Base-by-base conservation (phyloP, 78 protist genomes). In the Dictyostelium citrinum region DNA sequence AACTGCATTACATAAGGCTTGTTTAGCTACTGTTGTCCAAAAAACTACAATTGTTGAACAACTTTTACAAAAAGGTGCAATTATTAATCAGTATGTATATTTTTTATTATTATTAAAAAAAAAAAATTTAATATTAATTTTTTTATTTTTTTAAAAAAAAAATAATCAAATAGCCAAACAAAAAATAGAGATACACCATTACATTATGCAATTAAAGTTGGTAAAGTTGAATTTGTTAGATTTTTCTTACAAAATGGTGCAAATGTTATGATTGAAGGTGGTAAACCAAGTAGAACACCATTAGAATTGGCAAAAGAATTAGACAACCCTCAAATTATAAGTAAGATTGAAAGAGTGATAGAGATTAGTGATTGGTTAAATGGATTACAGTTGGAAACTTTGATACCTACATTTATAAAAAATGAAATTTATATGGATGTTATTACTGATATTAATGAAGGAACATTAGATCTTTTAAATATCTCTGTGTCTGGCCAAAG, bases 201-300 rank as follows among this genome's bases (percentile, higher is more conserved):
- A 70, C 96, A 88, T 41, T 88, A 88, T 68, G 90, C 96, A 39
- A 90, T 94, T 20, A 82, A 88, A 64, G 45, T 94, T 71, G 94
- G 90, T n/a, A 90, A 86, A 67, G 14, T 17, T 20, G 96, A 94
- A 17, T 75, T 86, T 60, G 90, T 90, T 14, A 72, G 79, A 68
- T 68, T 79, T 12, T 68, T 94, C 29, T 31, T 94, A n/a, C 82
- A 72, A 43, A 29, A 55, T 24, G 95, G 96, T 20, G 96, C 96
- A 41, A 84, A 92, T 70, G 64, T 84, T 78, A 83, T 5, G 33
- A 20, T 67, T 1, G 84, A 43, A n/a, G 93, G 93, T 35, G 93
- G 93, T 17, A 68, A 60, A 8, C 85, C 93, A n/a, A 8, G 37
- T 24, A 88, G 61, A 64, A 78, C 72, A 31, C 93, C 93, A 31